Conservation (phyloP, 345 rosid species). For the Sisymbrium altissimum region DNA sequence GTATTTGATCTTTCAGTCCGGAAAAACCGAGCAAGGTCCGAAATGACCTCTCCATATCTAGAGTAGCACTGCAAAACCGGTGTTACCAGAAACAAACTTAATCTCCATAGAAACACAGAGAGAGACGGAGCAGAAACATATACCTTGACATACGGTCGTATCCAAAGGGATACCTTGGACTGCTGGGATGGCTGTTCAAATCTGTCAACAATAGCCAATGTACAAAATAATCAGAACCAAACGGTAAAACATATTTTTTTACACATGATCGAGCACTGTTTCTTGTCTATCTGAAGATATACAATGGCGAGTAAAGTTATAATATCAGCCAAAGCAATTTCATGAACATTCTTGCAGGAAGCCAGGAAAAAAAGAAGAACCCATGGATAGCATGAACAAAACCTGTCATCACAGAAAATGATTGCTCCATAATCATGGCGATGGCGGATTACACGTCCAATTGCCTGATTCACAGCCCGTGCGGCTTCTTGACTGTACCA, state of each 20-base stretch:
- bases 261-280: not conserved
- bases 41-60: slow-evolving; percentile 82
- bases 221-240: slow-evolving; percentile 10
- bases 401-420: slow-evolving; percentile 95
- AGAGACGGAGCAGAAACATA: slow-evolving; percentile 10
- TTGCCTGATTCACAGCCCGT: slow-evolving; percentile 95
- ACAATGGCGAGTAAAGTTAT: not conserved
- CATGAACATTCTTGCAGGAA: slow-evolving; percentile 10
- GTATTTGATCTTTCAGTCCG: slow-evolving; percentile 46
- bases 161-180: slow-evolving; percentile 88
- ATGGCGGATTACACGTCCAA: slow-evolving; percentile 97
- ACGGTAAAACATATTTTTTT: not conserved
- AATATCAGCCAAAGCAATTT: slow-evolving; percentile 9
- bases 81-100: slow-evolving; percentile 31
- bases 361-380: not conserved
- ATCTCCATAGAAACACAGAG: slow-evolving; percentile 2
- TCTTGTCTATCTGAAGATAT: slow-evolving; percentile 12
- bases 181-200: slow-evolving; percentile 66
- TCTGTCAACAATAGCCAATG: slow-evolving; percentile 43
- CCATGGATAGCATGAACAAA: slow-evolving; percentile 3
- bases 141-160: slow-evolving; percentile 87
- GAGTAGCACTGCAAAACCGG: slow-evolving; percentile 79
- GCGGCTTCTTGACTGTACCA: slow-evolving; percentile 95
- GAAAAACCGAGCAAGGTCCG: slow-evolving; percentile 79
- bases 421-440: slow-evolving; percentile 91